Base-by-base conservation (phyloP, 2,329 filamentous ascomycete genomes). In the Fusarium chaquense region DNA sequence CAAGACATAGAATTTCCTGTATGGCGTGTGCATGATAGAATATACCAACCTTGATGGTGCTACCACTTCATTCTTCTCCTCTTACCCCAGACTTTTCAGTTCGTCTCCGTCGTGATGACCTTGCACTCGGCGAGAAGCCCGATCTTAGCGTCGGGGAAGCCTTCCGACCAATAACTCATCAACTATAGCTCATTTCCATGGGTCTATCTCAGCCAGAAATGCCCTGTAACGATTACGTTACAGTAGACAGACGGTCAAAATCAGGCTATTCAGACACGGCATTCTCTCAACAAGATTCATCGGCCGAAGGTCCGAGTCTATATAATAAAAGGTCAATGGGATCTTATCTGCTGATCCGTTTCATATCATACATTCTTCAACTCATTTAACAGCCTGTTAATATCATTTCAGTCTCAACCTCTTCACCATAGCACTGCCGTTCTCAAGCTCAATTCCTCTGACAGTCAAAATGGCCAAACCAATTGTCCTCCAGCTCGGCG, bases 401-500 rank as follows among this genome's bases (percentile, higher is more conserved):
- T 38, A 24, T 26, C 26, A 33, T 40, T 3, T 4, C 2, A 40
- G 11, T 13, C n/a, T 18, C 16, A 35, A 13, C 6, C 24, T 38
- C 18, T 10, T 15, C n/a, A 6, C 18, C 40, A 15, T 28, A n/a
- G 52, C 36, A 8, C 10, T 58, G 3, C 20, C 20, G 20, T 20
- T 20, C 20, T 20, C 20, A 20, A 3, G 3, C 20, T 20, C 20
- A 20, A 20, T 20, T 20, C 20, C 3, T 20, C 20, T 20, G 20
- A 20, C 20, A 20, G 11, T 18, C 53, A 66, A 51, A 45, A 75
- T 75, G 73, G 43, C 67, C 13, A 75, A 74, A 26, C 73, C 73
- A 36, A 73, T 73, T n/a, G 73, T 75, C 18, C 65, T 75, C 15
- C 73, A 75, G n/a, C 71, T 75, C 56, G 73, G 73, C 41, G 73